A percentile compares a stretch with the other conserved stretches of the same genome.
phyloP scores from a whole-genome alignment of 176 grass and related monocot genomes.

The Oryza officinalis region DNA sequence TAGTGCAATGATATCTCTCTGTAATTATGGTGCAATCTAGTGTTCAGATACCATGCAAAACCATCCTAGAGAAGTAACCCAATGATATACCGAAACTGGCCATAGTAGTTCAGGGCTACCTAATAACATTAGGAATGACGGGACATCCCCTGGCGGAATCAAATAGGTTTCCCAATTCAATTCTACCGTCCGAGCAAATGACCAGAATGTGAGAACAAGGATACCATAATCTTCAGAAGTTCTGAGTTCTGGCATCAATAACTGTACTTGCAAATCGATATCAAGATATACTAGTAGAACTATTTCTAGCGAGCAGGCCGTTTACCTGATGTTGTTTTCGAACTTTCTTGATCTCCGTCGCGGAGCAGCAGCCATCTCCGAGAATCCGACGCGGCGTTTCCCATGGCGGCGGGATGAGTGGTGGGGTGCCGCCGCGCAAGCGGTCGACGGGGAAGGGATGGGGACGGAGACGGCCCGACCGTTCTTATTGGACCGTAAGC shows the following conservation, averaged over 20 bases:
- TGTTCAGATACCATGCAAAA: slow-evolving; percentile 18
- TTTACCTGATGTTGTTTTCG: neutral
- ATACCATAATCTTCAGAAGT: no score
- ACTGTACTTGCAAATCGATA: neutral
- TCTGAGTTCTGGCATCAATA: neutral
- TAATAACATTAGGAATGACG: no score
- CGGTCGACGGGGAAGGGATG: no score
- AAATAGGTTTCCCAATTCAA: neutral
- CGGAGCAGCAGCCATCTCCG: no score
- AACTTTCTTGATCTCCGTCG: neutral
- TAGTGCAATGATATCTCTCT: slow-evolving; percentile 22
- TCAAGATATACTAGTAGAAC: neutral
- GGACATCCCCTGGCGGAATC: neutral
- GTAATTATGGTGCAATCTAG: slow-evolving; percentile 36
- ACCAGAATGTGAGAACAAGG: neutral
- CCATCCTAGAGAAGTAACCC: neutral
- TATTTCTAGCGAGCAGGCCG: neutral
- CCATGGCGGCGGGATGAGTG: no score
- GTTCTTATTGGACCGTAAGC: neutral
- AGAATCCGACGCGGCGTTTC: no score
- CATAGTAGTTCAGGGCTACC: no score
- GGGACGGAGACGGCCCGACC: neutral
- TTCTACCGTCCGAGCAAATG: neutral
- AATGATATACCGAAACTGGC: neutral
- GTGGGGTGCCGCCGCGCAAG: no score